Evolutionary conservation across 2,329 filamentous ascomycete genomes (phyloP), one percentile per base, ranked within the genome.

Genomic region (Sporothrix humicola): DNA sequence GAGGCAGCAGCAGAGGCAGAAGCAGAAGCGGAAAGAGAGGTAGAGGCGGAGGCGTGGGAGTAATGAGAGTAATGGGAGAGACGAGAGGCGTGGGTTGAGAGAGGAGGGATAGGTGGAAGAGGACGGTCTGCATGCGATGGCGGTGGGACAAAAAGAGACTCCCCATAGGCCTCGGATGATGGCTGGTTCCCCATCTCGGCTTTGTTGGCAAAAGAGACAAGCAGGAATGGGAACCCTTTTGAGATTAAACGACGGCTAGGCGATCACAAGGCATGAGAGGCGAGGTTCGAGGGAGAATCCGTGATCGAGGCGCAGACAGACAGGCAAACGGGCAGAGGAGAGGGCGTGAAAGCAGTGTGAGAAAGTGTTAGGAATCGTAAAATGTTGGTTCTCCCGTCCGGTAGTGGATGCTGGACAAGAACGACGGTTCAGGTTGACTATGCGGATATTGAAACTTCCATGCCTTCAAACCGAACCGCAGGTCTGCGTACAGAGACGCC

Each of bases 111-210:
- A 20, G 74, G 69, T 26, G 84, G 80, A 15, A 61, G 61, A 52
- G 71, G 71, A 23, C 59, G 59, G 44, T 65, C 66, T 37, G 54
- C 61, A 13, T 48, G 46, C 3, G 50, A 54, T 26, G 66, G 63
- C 10, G 58, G 61, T 10, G 59, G 54, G 31, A 50, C 66, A 23
- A 61, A 66, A 23, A 63, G 50, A 72, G 80, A 73, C 77, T 79
- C 81, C 74, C 79, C 80, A 75, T 77, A 77, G 78, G 82, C 82
- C 79, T 86, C 84, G 77, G 82, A 79, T 61, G 86, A 88, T 73
- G 84, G 79, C 63, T 82, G 80, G 78, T 88, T 88, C 72, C 87
- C 87, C 87, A 88, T 88, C 76, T 73, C 80, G 78, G 74, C 68
- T 71, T 12, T 17, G 17, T 20, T 69, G 75, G 73, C 58, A 71